Conservation (phyloP, 495 filamentous ascomycete genomes). For the Letharia columbiana region DNA sequence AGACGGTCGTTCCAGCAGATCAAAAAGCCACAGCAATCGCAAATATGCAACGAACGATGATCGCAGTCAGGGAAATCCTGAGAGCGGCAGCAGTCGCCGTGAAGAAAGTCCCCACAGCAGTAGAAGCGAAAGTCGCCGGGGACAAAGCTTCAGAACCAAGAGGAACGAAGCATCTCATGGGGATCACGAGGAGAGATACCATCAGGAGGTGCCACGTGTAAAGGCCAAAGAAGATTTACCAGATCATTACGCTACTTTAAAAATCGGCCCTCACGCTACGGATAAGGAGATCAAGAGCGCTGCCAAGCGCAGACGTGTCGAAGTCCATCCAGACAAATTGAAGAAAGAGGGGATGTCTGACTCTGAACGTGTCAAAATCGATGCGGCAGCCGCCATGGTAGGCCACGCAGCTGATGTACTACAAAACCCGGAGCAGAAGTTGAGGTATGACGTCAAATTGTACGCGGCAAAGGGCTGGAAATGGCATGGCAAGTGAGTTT, state of each 20-base stretch:
- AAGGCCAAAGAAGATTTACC: background rate
- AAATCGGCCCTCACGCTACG: slow-evolving; percentile 5
- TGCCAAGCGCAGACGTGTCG: slow-evolving; percentile 12
- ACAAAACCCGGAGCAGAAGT: background rate
- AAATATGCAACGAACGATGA: background rate
- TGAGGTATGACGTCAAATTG: background rate
- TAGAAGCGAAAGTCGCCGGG: background rate
- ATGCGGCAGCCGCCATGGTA: slow-evolving; percentile 9
- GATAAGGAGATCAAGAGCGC: slow-evolving; percentile 8
- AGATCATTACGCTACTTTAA: slow-evolving; percentile 15
- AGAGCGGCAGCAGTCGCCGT: background rate
- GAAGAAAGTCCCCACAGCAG: background rate
- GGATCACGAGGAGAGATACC: background rate
- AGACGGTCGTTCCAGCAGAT: background rate
- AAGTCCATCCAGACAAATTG: slow-evolving; percentile 15
- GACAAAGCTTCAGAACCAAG: background rate
- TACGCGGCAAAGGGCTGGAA: background rate
- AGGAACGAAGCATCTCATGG: background rate
- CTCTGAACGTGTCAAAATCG: background rate
- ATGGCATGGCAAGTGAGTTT: background rate
- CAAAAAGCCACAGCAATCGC: background rate
- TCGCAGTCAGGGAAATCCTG: background rate
- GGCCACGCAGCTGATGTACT: slow-evolving; percentile 12
- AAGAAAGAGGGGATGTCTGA: slow-evolving; percentile 13
- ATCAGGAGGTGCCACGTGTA: background rate